Conservation (phyloP, 768 basidiomycete species). For the Rhizopogon vinicolor region DNA sequence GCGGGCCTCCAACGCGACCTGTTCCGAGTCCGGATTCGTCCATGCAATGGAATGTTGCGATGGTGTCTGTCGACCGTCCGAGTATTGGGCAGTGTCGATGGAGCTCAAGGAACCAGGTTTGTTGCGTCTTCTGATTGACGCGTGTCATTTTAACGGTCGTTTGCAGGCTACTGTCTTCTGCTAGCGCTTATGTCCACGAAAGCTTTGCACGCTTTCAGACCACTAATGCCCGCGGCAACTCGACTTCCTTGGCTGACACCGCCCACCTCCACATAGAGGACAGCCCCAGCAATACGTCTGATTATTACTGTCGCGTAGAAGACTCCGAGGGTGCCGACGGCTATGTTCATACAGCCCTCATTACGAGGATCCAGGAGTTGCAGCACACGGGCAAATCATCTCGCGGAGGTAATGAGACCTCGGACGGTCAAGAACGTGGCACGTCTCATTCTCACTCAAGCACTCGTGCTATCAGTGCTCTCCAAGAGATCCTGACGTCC, state of each 20-base stretch:
- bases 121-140: too few relatives aligned
- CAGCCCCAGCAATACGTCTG: too few relatives aligned
- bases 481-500: background rate
- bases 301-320: too few relatives aligned
- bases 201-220: background rate
- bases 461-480: slow-evolving; percentile 1
- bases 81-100: slow-evolving; percentile 33
- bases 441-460: background rate
- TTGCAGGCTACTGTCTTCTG: background rate
- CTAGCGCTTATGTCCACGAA: background rate
- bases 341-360: background rate
- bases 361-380: background rate
- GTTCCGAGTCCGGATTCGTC: background rate
- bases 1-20: slow-evolving; percentile 2
- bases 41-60: slow-evolving; percentile 82
- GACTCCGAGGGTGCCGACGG: too few relatives aligned
- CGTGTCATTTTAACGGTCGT: background rate
- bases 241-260: too few relatives aligned
- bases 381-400: background rate
- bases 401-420: background rate
- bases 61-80: slow-evolving; percentile 55
- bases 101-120: background rate
- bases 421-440: background rate
- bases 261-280: too few relatives aligned
- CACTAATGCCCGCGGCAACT: too few relatives aligned